Evolutionary conservation across 179 eudicot species (phyloP), one percentile per base, ranked within the genome.

Genomic region (Beta lomatogona): DNA sequence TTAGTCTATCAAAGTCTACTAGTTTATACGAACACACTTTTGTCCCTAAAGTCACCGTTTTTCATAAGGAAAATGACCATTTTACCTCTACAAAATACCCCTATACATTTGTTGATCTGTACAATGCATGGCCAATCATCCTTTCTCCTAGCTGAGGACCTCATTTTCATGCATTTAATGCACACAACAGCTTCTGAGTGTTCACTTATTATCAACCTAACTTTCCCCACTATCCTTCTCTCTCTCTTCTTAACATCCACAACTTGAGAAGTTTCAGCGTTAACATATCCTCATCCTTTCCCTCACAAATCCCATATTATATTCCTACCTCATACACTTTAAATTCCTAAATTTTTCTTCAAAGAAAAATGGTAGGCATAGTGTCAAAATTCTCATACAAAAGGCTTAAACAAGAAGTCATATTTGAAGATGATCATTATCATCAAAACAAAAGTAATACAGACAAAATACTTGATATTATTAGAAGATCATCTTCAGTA

Each of bases 381-480:
- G 55, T 83, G 12, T 73, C 85, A 9, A 90, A 65, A 60, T 65
- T 78, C 70, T 88, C 97, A 25, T 94, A 94, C 91, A 86, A 86
- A 15, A 90, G 84, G 77, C 92, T 94, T 50, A 83, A 69, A 22
- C 84, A 89, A 22, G 90, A 92, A n/a, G 88, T 81, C 13, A 83
- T 79, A 76, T 80, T 77, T 41, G 85, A 84, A 55, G 77, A 73
- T 7, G 77, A 73, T 3, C 85, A 46, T 18, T 16, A 28, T 55
- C 52, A 16, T 14, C 36, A 71, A 45, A 8, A 55, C 10, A 73
- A 14, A 13, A 61, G 36, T 44, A 81, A 59, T 4, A 77, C 15
- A 45, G 63, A 65, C 80, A 46, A 84, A 71, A 5, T 8, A 25
- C 44, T 13, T 14, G 76, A 75, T 5, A 53, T 57, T 25, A 52